Evolutionary conservation across 257 asterid genomes (phyloP).

Genomic region (Lantana camara): DNA sequence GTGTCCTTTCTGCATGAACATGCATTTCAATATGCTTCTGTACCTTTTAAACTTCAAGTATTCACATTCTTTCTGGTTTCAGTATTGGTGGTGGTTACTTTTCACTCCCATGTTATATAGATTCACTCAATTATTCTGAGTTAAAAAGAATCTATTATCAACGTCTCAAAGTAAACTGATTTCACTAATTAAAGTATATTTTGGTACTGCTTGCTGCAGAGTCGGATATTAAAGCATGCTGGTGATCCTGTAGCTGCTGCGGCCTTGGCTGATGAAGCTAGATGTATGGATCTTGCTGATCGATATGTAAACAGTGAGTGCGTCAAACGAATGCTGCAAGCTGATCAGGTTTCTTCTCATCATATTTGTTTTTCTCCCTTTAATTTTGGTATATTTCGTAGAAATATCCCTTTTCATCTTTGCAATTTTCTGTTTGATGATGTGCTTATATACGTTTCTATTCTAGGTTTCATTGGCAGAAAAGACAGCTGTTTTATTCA

Average conservation of each 20-base stretch:
- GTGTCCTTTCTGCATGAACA: not conserved
- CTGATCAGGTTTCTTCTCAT: slow-evolving; percentile 73
- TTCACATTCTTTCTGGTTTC: not conserved
- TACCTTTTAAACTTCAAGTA: not conserved
- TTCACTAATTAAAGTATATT: slow-evolving; percentile 8
- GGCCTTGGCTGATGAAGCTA: slow-evolving; percentile 95
- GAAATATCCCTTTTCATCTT: not conserved
- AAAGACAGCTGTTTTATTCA: slow-evolving; percentile 88
- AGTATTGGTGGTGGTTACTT: not conserved
- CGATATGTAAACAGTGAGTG: slow-evolving; percentile 96
- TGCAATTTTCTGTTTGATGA: slow-evolving; percentile 2
- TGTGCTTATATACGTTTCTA: slow-evolving; percentile 19
- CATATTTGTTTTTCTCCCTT: not conserved
- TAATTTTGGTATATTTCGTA: not conserved
- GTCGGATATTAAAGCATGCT: slow-evolving; percentile 94
- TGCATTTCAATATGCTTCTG: not conserved
- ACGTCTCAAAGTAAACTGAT: not conserved
- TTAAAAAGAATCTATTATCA: not conserved
- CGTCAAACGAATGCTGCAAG: slow-evolving; percentile 98
- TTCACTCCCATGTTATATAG: not conserved
- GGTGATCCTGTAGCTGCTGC: slow-evolving; percentile 93
- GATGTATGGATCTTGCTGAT: slow-evolving; percentile 99
- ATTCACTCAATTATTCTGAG: slow-evolving; percentile 5
- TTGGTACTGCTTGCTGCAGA: slow-evolving; percentile 51
- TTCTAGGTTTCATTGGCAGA: slow-evolving; percentile 87